Conservation (phyloP, 2,329 filamentous ascomycete species). For the Delphinella strobiligena region DNA sequence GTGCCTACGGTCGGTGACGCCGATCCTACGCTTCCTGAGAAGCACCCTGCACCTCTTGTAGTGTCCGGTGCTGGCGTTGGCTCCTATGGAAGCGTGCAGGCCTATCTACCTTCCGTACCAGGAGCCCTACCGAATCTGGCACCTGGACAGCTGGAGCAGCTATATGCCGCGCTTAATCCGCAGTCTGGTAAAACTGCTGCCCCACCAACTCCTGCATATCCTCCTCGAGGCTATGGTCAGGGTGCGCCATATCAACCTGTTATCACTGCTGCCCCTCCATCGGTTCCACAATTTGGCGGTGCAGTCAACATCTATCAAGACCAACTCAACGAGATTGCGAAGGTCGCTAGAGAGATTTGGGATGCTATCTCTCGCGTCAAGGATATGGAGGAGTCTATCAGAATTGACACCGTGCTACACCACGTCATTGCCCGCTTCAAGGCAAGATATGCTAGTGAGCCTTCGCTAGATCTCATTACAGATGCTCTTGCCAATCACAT, state of each 20-base stretch:
- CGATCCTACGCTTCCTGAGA: slow-evolving; percentile 3
- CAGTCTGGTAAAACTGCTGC: background rate
- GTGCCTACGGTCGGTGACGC: slow-evolving; percentile 19
- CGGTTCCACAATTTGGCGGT: too few species aligned
- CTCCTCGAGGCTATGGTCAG: background rate
- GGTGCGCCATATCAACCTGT: background rate
- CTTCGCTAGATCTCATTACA: slow-evolving; percentile 44
- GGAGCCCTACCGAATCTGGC: background rate
- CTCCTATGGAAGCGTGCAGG: too few species aligned
- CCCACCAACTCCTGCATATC: background rate
- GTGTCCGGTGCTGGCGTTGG: too few species aligned
- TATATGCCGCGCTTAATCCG: background rate
- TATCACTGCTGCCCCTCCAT: too few species aligned
- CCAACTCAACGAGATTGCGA: slow-evolving; percentile 28
- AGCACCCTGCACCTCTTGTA: background rate
- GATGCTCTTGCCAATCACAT: slow-evolving; percentile 30
- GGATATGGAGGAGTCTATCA: slow-evolving; percentile 49
- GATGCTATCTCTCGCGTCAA: slow-evolving; percentile 46
- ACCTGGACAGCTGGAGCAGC: background rate
- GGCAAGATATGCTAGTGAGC: slow-evolving; percentile 44
- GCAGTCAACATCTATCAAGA: too few species aligned
- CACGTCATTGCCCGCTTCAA: slow-evolving; percentile 49
- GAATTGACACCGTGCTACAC: slow-evolving; percentile 52
- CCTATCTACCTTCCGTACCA: too few species aligned
- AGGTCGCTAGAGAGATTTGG: slow-evolving; percentile 51